Base-by-base conservation (phyloP, 31 red algal genomes). In the Asparagopsis taxiformis region DNA sequence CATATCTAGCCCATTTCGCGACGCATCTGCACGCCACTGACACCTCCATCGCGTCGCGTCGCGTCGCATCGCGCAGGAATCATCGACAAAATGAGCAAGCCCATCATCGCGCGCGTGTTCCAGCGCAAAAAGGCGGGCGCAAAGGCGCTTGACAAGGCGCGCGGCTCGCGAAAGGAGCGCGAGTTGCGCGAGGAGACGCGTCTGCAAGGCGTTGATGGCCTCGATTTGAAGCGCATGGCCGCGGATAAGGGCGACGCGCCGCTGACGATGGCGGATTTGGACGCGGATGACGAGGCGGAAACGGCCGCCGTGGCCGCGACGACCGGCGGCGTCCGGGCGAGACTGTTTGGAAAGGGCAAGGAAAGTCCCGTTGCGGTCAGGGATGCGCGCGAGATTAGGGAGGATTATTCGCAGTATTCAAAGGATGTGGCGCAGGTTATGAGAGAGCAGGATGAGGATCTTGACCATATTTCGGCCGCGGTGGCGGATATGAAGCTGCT, bases 61-160 rank as follows among this genome's bases (percentile, higher is more conserved):
- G 37, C 34, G 15, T 11, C 50, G 33, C 0, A 2, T n/a, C 51
- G 5, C 8, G 2, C 28, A 84, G 77, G 72, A n/a, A 70, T 83
- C 44, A 82, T 91, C 55, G 87, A 91, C 49, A 91, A 91, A 78
- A 91, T 91, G 87, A 77, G 60, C 9, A 82, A 84, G 63, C 72
- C 77, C 2, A 82, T 77, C 48, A n/a, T 83, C 36, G 70, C 58
- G 1, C 87, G 77, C 46, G 61, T 91, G 87, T 91, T 91, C 38
- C 52, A 74, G 24, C 68, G 77, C 0, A 66, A 74, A 20, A 91
- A 84, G 70, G 54, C 29, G 2, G 38, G 7, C 11, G 87, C 78
- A 35, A 91, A 91, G 64, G 87, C 78, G 25, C 72, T 91, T 17
- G 78, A 91, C 36, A 91, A 91, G 72, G 70, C 71, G 17, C 82